phyloP scores from a whole-genome alignment of 768 basidiomycete genomes.

The Boletus sp. region DNA sequence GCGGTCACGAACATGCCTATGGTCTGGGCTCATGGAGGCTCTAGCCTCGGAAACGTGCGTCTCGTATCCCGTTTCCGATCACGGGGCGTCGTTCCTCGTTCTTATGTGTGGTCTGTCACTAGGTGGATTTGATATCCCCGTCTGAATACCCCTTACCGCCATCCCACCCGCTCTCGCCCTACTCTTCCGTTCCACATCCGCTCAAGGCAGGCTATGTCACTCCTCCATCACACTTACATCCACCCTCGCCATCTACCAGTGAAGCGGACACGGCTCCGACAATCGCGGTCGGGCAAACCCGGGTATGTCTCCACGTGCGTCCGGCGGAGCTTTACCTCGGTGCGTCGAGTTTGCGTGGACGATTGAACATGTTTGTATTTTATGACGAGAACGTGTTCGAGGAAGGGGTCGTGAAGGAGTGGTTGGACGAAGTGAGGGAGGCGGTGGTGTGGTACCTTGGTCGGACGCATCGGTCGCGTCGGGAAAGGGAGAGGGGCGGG shows the following conservation, averaged over 20 bases:
- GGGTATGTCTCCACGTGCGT: conserved; percentile 38
- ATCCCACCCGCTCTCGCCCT: conserved; percentile 24
- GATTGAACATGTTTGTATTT: conserved; percentile 34
- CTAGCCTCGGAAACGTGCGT: conserved; percentile 32
- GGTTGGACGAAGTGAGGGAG: conserved; percentile 43
- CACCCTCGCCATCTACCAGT: neutral
- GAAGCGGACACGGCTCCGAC: neutral
- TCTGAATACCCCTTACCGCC: conserved; percentile 34
- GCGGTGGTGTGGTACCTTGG: neutral
- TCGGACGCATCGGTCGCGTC: neutral
- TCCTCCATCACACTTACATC: neutral
- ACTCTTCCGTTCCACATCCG: conserved; percentile 16
- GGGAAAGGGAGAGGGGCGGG: too few species aligned
- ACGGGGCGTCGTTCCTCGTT: neutral
- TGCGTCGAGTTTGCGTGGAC: conserved; percentile 33
- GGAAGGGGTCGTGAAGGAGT: conserved; percentile 41
- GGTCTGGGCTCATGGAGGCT: conserved; percentile 17
- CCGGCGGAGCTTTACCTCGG: conserved; percentile 47
- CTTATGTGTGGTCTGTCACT: neutral
- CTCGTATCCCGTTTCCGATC: neutral
- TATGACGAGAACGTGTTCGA: conserved; percentile 51
- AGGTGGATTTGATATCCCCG: conserved; percentile 39
- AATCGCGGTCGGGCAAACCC: conserved; percentile 6
- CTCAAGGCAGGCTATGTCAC: conserved; percentile 6
- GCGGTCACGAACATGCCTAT: conserved; percentile 3